A percentile compares a stretch with the other conserved stretches of the same genome.
These are phyloP conservation scores for Posidonia oceanica DNA, from an alignment of 116 monocot species.

Conservation along the genomic window DNA sequence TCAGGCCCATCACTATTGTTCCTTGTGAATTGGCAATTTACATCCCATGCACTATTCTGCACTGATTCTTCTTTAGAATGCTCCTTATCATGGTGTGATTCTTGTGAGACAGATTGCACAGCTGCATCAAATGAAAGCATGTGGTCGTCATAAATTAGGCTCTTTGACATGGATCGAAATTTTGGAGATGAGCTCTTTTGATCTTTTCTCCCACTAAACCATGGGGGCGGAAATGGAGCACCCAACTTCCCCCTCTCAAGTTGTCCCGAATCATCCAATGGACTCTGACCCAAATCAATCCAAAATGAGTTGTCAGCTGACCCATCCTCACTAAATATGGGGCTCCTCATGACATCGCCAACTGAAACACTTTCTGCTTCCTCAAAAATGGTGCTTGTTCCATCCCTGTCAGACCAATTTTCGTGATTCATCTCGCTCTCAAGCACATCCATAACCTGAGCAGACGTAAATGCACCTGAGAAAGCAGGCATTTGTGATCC, in stretches of 20 bases:
- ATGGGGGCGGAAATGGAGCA: slow-evolving; percentile 47
- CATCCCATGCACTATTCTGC: not conserved
- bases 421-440: slow-evolving; percentile 75
- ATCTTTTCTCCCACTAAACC: slow-evolving; percentile 44
- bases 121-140: slow-evolving; percentile 87
- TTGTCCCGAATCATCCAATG: slow-evolving; percentile 46
- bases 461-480: slow-evolving; percentile 72
- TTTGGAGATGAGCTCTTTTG: slow-evolving; percentile 44
- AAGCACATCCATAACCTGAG: slow-evolving; percentile 70
- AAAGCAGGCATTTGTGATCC: slow-evolving; percentile 69
- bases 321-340: slow-evolving; percentile 25
- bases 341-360: slow-evolving; percentile 20
- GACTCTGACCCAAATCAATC: slow-evolving; percentile 96
- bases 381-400: slow-evolving; percentile 79
- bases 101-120: slow-evolving; percentile 78
- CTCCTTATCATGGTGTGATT: slow-evolving; percentile 37
- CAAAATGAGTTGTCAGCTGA: slow-evolving; percentile 31
- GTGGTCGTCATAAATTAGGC: slow-evolving; percentile 31
- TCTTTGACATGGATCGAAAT: slow-evolving; percentile 25
- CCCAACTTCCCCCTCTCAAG: slow-evolving; percentile 33
- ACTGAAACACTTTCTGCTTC: slow-evolving; percentile 74
- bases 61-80: slow-evolving; percentile 16
- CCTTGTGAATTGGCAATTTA: not conserved
- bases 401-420: slow-evolving; percentile 80
- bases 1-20: slow-evolving; percentile 13